Evolutionary conservation across 2,329 filamentous ascomycete genomes (phyloP).

Genomic region (Aureobasidium subglaciale): DNA sequence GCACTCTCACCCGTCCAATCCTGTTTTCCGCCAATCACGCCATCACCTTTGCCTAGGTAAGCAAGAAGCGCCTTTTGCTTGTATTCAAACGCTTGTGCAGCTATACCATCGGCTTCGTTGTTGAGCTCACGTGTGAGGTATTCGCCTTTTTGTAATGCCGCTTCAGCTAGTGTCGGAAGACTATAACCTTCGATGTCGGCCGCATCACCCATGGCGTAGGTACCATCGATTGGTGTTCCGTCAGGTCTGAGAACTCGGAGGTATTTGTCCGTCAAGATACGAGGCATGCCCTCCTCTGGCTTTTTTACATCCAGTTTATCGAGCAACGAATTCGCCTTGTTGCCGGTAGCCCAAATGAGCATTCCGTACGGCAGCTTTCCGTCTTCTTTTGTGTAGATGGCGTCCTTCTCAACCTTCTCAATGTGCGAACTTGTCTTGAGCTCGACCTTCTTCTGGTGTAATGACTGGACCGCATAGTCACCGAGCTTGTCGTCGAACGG

Average conservation of each 20-base stretch:
- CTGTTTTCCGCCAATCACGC: conserved; percentile 33
- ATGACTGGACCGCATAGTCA: conserved; percentile 35
- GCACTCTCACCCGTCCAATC: conserved; percentile 37
- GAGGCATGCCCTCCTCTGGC: conserved; percentile 27
- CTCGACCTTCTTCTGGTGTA: conserved; percentile 32
- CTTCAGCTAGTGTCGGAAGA: conserved; percentile 32
- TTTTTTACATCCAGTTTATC: conserved; percentile 30
- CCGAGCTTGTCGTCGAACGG: conserved; percentile 36
- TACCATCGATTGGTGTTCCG: conserved; percentile 22
- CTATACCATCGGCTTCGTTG: conserved; percentile 13
- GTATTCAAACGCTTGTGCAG: conserved; percentile 30
- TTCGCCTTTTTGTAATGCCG: conserved; percentile 33
- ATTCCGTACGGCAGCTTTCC: conserved; percentile 32
- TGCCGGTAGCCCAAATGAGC: conserved; percentile 36
- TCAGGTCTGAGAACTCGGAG: conserved; percentile 26
- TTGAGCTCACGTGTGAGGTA: conserved; percentile 30
- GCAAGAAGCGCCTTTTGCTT: conserved; percentile 33
- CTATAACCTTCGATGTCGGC: conserved; percentile 33
- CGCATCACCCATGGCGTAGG: conserved; percentile 33
- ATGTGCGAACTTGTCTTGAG: conserved; percentile 35
- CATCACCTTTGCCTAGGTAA: conserved; percentile 38
- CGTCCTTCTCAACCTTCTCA: conserved; percentile 29
- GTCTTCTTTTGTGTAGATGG: conserved; percentile 31
- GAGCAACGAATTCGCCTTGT: conserved; percentile 28
- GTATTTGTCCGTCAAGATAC: conserved; percentile 31